Percentiles rank a stretch among this genome's conserved stretches.
These are phyloP conservation scores for Nakazawaea ernobii DNA, from an alignment of 805 yeast species.

Conservation along the genomic window DNA sequence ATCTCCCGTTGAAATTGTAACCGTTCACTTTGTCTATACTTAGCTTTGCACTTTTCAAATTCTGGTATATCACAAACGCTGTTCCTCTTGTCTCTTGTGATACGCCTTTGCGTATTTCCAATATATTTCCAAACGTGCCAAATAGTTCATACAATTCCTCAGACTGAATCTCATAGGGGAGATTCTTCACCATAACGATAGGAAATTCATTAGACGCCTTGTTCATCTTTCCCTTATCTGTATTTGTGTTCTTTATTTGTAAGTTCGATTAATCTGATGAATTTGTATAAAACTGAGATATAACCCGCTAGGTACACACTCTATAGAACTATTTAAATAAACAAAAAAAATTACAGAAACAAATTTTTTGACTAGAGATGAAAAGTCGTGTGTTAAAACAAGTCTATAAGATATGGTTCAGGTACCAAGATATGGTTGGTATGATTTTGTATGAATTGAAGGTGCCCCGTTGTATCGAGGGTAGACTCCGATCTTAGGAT, in stretches of 20 bases:
- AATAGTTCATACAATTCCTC: conserved; percentile 45
- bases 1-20: conserved; percentile 52
- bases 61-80: conserved; percentile 49
- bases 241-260: not conserved
- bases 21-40: conserved; percentile 57
- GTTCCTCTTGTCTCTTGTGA: conserved; percentile 39
- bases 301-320: too few species aligned
- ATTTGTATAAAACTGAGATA: too few species aligned
- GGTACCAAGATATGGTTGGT: not conserved
- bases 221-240: not conserved
- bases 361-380: too few species aligned
- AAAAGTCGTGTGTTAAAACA: not conserved
- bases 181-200: conserved; percentile 45
- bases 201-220: conserved; percentile 21
- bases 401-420: not conserved
- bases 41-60: conserved; percentile 37
- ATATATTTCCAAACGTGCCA: conserved; percentile 49
- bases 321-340: not conserved
- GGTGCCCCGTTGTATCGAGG: not conserved
- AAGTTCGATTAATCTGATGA: too few species aligned
- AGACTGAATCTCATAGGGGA: conserved; percentile 45
- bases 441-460: not conserved
- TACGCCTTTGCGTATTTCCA: conserved; percentile 45
- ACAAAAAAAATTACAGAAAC: too few species aligned
- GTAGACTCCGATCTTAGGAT: not conserved